Percentiles rank a stretch among this genome's conserved stretches.
Conservation (phyloP, 306 rosid genomes). For the Vicia faba region DNA sequence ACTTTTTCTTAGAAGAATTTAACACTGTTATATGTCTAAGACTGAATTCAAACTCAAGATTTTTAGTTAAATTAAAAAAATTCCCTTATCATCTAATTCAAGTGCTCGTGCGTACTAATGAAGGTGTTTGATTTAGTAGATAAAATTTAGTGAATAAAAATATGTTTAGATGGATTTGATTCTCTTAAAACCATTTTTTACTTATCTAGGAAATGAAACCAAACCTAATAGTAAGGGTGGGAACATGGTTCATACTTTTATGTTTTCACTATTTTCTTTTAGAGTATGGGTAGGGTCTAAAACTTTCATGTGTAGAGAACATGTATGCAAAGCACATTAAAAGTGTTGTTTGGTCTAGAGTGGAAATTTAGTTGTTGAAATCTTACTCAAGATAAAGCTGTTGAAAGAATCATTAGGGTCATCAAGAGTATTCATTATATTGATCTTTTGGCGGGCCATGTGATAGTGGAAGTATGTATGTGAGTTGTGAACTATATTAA, state of each 20-base stretch:
- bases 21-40: no score
- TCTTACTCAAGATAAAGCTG: conserved; percentile 13
- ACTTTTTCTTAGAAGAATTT: no score
- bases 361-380: conserved; percentile 36
- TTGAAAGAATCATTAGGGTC: conserved; percentile 37
- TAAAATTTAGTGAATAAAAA: no score
- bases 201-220: neutral
- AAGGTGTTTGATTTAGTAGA: no score
- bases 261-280: conserved; percentile 21
- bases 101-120: no score
- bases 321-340: neutral
- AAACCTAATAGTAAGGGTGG: neutral
- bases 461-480: conserved; percentile 12
- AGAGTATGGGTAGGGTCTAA: neutral
- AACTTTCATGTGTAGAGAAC: neutral
- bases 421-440: conserved; percentile 18
- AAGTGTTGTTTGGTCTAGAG: neutral
- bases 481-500: conserved; percentile 12
- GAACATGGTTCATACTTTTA: neutral
- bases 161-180: neutral
- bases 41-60: no score
- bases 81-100: no score
- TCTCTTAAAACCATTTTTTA: neutral
- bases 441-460: conserved; percentile 35
- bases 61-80: no score